Percentiles rank a stretch among this genome's conserved stretches.
phyloP scores from a whole-genome alignment of 2,329 filamentous ascomycete species.

The Aspergillus awamori region DNA sequence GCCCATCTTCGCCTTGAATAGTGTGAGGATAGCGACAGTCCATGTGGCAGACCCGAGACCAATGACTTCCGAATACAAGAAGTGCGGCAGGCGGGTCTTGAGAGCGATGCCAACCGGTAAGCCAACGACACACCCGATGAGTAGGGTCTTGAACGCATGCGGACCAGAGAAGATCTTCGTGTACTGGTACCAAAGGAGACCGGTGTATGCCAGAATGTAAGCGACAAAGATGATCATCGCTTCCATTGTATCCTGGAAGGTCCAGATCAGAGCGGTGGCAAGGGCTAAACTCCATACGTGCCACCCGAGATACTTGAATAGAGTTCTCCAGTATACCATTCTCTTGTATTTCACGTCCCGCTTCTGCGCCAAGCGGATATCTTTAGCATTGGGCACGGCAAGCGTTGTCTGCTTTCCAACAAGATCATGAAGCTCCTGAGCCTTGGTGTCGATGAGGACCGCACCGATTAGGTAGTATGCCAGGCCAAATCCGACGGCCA shows the following conservation, averaged over 20 bases:
- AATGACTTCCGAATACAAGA: conserved; percentile 52
- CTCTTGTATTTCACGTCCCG: conserved; percentile 51
- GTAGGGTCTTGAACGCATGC: conserved; percentile 52
- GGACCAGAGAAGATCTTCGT: conserved; percentile 57
- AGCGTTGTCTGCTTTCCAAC: conserved; percentile 47
- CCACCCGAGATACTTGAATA: conserved; percentile 54
- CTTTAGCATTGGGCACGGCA: conserved; percentile 45
- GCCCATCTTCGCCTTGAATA: conserved; percentile 53
- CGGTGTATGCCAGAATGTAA: conserved; percentile 55
- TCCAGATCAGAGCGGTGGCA: conserved; percentile 56
- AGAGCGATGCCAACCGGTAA: conserved; percentile 52
- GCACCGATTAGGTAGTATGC: conserved; percentile 62
- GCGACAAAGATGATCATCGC: conserved; percentile 55
- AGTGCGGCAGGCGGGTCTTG: conserved; percentile 42
- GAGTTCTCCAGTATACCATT: conserved; percentile 55
- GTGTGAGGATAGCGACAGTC: conserved; percentile 54
- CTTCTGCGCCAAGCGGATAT: conserved; percentile 50
- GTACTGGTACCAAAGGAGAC: conserved; percentile 58
- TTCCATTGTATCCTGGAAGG: conserved; percentile 48
- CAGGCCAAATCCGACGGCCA: conserved; percentile 58
- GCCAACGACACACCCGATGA: conserved; percentile 51
- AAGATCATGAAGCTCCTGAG: conserved; percentile 53
- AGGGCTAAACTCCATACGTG: conserved; percentile 57
- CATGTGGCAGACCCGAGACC: conserved; percentile 55
- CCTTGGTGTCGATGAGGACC: conserved; percentile 59